phyloP scores from a whole-genome alignment of 345 rosid genomes.

The Litchi chinensis region DNA sequence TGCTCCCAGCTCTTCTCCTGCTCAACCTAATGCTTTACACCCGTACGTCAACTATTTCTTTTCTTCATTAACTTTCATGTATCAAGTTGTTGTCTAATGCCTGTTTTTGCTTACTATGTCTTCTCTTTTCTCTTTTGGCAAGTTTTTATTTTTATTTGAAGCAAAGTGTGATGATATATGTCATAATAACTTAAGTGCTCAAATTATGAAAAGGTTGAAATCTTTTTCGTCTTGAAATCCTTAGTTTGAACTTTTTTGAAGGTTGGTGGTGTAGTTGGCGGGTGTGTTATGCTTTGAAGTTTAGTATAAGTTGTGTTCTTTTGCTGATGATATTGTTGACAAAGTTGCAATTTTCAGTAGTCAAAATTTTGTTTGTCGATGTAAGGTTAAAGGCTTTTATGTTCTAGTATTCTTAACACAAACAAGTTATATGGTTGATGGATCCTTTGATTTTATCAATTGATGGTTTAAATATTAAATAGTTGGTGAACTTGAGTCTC shows the following conservation, averaged over 20 bases:
- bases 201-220: background rate
- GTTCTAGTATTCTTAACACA: background rate
- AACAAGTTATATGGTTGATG: background rate
- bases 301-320: background rate
- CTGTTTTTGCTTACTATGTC: no score
- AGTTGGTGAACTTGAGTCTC: background rate
- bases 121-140: background rate
- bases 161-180: background rate
- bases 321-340: background rate
- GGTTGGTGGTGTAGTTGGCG: background rate
- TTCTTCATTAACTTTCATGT: background rate
- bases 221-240: background rate
- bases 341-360: background rate
- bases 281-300: background rate
- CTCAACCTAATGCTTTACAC: slow-evolving; percentile 12
- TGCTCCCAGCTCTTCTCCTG: slow-evolving; percentile 19
- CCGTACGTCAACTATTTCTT: slow-evolving; percentile 4
- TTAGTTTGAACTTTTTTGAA: background rate
- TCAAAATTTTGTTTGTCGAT: background rate
- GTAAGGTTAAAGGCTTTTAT: background rate
- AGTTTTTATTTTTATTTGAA: background rate
- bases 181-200: background rate
- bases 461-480: background rate
- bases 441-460: background rate
- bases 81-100: background rate